A percentile compares a stretch with the other conserved stretches of the same genome.
phyloP scores from a whole-genome alignment of 164 flowering plant genomes.

The Sedum album region DNA sequence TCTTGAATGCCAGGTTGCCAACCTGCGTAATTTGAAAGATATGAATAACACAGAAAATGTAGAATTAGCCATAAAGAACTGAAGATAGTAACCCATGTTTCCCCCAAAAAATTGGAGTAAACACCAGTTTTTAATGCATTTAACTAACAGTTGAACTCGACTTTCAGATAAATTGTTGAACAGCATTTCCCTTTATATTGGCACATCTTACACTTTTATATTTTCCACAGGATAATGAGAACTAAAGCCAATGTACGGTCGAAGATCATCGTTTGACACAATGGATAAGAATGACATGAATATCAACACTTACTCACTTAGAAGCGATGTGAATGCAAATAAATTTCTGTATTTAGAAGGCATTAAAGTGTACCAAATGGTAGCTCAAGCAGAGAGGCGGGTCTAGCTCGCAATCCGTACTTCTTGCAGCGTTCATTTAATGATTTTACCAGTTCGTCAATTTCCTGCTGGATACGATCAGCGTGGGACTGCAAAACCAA shows the following conservation, averaged over 20 bases:
- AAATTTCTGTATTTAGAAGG: not conserved
- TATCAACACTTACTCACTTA: not conserved
- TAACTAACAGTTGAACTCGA: too few relatives aligned
- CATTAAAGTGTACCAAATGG: conserved; percentile 61
- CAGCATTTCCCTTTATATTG: too few relatives aligned
- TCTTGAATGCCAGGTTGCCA: conserved; percentile 50
- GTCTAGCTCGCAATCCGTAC: conserved; percentile 74
- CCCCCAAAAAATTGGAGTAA: too few relatives aligned
- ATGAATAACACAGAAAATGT: not conserved
- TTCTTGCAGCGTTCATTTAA: conserved; percentile 90
- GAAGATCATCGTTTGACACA: not conserved
- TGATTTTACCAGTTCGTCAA: conserved; percentile 71
- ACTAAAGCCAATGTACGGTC: not conserved
- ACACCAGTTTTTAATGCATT: too few relatives aligned
- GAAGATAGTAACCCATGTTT: too few relatives aligned
- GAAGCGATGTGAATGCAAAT: not conserved
- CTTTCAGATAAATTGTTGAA: too few relatives aligned
- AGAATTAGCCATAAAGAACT: not conserved
- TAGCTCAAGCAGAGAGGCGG: conserved; percentile 72
- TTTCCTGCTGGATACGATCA: conserved; percentile 62
- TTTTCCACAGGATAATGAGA: not conserved
- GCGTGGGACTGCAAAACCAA: conserved; percentile 51
- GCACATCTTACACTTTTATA: not conserved
- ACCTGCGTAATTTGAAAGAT: conserved; percentile 18
- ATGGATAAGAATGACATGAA: not conserved